Evolutionary conservation across 202 grass and related monocot genomes (phyloP).

Genomic region (Musa balbisiana): DNA sequence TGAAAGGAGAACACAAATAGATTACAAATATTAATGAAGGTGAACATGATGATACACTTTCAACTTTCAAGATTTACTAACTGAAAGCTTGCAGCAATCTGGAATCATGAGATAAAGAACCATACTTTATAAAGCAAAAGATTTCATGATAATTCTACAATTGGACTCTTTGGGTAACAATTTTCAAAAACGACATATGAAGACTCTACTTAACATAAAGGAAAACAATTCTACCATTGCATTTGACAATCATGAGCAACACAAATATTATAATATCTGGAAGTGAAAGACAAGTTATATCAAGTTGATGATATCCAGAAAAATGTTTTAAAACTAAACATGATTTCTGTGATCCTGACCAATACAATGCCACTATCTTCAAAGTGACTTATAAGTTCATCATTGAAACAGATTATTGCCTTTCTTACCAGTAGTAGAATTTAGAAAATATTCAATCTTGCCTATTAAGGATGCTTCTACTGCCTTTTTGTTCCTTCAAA

Average conservation of each 20-base stretch:
- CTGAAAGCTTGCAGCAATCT: not conserved
- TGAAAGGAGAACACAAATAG: constrained; percentile 24
- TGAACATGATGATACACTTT: not conserved
- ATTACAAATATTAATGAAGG: not conserved
- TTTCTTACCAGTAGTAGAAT: too few species aligned
- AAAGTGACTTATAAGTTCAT: not conserved
- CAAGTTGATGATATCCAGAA: too few species aligned
- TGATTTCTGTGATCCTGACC: not conserved
- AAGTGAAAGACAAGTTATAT: too few species aligned
- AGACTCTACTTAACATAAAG: constrained; percentile 8
- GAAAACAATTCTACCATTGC: not conserved
- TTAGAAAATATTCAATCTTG: not conserved
- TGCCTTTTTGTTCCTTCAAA: too few species aligned
- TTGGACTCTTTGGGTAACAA: not conserved
- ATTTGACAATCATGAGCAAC: not conserved
- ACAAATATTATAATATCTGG: not conserved
- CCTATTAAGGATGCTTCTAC: not conserved
- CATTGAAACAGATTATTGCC: not conserved
- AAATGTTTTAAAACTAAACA: not conserved
- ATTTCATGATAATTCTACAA: too few species aligned
- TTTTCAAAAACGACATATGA: not conserved
- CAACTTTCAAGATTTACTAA: not conserved
- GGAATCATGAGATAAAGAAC: not conserved
- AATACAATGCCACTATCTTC: not conserved
- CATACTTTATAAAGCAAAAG: too few species aligned